These are phyloP conservation scores for Xylaria sp. DNA, from an alignment of 2,329 filamentous ascomycete species.

Conservation along the genomic window DNA sequence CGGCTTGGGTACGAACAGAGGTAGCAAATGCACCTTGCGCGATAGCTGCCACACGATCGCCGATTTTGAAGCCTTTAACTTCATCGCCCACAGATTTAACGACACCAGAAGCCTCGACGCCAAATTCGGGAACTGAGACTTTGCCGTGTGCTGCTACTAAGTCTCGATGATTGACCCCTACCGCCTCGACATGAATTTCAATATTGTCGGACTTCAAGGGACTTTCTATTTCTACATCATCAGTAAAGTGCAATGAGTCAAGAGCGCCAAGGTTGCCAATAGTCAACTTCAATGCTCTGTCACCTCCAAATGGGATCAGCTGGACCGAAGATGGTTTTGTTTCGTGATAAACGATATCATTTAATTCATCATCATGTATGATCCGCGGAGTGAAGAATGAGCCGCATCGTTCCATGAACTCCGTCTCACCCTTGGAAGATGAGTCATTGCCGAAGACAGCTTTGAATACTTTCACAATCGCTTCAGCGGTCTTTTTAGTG, in stretches of 20 bases:
- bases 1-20: conserved; percentile 41
- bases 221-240: conserved; percentile 42
- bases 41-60: conserved; percentile 51
- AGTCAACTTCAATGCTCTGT: conserved; percentile 43
- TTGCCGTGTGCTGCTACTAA: conserved; percentile 46
- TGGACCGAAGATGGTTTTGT: conserved; percentile 53
- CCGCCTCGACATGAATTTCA: conserved; percentile 45
- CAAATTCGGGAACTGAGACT: conserved; percentile 41
- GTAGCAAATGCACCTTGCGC: conserved; percentile 51
- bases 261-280: conserved; percentile 44
- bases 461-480: conserved; percentile 50
- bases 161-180: conserved; percentile 47
- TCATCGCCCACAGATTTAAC: conserved; percentile 42
- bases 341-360: conserved; percentile 56
- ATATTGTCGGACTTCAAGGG: conserved; percentile 50
- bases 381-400: conserved; percentile 54
- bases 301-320: conserved; percentile 52
- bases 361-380: conserved; percentile 54
- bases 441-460: conserved; percentile 50
- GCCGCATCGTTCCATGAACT: conserved; percentile 55
- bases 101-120: conserved; percentile 45
- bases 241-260: conserved; percentile 46
- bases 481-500: conserved; percentile 37
- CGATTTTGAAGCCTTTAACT: conserved; percentile 43
- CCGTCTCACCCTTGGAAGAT: conserved; percentile 52